A percentile compares a stretch with the other conserved stretches of the same genome.
Conservation (phyloP, 768 basidiomycete species). For the Lyophyllum shimeji region DNA sequence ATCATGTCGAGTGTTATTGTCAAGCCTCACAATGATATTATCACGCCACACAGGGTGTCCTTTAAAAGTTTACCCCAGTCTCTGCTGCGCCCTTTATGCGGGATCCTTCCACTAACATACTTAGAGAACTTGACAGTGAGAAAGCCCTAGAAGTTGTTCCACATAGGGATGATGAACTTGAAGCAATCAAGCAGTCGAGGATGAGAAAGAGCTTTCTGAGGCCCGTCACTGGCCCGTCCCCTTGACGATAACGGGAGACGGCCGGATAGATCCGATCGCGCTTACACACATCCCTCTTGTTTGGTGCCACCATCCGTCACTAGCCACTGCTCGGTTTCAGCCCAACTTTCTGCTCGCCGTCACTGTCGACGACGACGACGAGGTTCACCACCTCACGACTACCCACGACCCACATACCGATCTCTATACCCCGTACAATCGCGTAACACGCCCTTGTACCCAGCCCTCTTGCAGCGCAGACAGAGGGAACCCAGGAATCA, state of each 20-base stretch:
- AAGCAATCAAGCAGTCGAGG: background rate
- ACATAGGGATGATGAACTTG: background rate
- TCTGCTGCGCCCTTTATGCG: background rate
- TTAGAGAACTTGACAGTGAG: background rate
- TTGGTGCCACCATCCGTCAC: slow-evolving; percentile 12
- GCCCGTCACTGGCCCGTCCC: too few relatives aligned
- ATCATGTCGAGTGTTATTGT: background rate
- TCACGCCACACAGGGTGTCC: background rate
- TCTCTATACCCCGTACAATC: slow-evolving; percentile 4
- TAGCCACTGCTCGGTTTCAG: slow-evolving; percentile 8
- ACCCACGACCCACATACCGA: slow-evolving; percentile 1
- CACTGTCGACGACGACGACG: slow-evolving; percentile 13
- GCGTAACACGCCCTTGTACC: background rate
- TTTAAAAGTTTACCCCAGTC: background rate
- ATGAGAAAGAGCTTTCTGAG: background rate
- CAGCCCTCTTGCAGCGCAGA: slow-evolving; percentile 1
- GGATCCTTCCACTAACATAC: background rate
- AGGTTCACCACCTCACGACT: slow-evolving; percentile 1
- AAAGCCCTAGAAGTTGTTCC: too few relatives aligned
- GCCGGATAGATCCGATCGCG: slow-evolving; percentile 23
- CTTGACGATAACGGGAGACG: slow-evolving; percentile 15
- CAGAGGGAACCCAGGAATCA: slow-evolving; percentile 5
- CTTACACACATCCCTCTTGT: slow-evolving; percentile 11
- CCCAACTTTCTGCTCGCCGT: slow-evolving; percentile 8
- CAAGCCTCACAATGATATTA: background rate